Evolutionary conservation across 768 basidiomycete genomes (phyloP).

Genomic region (Lactarius hatsudake): DNA sequence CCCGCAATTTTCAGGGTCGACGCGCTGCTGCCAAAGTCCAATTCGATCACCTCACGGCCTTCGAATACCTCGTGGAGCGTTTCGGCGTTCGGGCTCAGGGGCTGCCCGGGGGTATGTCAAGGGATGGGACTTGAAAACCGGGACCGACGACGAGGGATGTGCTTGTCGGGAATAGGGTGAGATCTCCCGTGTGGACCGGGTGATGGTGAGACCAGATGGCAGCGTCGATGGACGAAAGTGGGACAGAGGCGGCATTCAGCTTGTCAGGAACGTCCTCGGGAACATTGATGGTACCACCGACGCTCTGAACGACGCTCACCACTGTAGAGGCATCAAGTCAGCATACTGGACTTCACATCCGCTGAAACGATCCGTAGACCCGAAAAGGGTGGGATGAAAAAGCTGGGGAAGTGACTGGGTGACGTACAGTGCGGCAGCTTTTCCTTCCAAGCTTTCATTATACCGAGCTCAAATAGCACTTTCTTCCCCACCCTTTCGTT

Average conservation of each 20-base stretch:
- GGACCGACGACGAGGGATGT: slow-evolving; percentile 4
- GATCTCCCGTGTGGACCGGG: neutral
- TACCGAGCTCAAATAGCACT: neutral
- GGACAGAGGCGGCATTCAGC: neutral
- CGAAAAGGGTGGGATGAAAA: neutral
- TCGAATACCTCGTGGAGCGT: neutral
- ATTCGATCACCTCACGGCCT: neutral
- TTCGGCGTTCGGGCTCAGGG: neutral
- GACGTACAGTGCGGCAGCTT: neutral
- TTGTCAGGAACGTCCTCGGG: neutral
- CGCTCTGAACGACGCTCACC: neutral
- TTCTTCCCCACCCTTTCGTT: neutral
- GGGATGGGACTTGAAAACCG: neutral
- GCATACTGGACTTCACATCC: neutral
- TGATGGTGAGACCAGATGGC: slow-evolving; percentile 9
- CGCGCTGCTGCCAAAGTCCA: neutral
- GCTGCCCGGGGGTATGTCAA: neutral
- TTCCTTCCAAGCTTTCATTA: slow-evolving; percentile 1
- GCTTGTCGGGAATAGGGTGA: neutral
- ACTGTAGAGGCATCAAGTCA: neutral
- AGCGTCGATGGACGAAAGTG: neutral
- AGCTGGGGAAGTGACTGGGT: neutral
- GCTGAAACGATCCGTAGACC: neutral
- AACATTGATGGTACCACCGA: neutral
- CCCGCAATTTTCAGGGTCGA: neutral